These are phyloP conservation scores for Cadophora sp. DNA, from an alignment of 2,329 filamentous ascomycete species.

Conservation along the genomic window DNA sequence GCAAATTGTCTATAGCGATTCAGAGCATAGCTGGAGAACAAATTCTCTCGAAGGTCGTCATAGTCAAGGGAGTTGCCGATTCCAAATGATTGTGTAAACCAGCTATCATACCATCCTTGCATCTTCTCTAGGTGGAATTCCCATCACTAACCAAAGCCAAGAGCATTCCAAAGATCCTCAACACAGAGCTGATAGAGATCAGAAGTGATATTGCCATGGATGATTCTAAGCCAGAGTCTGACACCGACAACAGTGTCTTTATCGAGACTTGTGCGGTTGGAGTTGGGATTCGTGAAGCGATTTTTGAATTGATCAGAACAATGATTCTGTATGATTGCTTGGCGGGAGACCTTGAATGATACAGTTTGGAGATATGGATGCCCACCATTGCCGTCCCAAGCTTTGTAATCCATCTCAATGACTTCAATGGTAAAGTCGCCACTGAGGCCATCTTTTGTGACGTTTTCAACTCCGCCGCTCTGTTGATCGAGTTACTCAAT, in stretches of 20 bases:
- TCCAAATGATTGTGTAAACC: neutral
- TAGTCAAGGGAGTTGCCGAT: neutral
- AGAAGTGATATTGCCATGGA: neutral
- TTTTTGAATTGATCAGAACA: neutral
- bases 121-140: neutral
- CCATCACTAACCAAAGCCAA: neutral
- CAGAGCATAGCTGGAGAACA: neutral
- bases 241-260: neutral
- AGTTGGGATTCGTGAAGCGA: neutral
- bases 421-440: neutral
- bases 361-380: too few relatives aligned
- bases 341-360: neutral
- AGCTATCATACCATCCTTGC: neutral
- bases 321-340: neutral
- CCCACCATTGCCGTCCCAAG: too few relatives aligned
- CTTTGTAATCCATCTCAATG: neutral
- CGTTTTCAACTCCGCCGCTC: neutral
- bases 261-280: too few relatives aligned
- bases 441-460: neutral
- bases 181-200: neutral
- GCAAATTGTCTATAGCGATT: neutral
- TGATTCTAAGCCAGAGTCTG: conserved; percentile 9
- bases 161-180: neutral
- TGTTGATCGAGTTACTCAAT: neutral
- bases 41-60: neutral